These are phyloP conservation scores for Liquidambar formosana DNA, from an alignment of 164 flowering plant genomes.

Conservation along the genomic window DNA sequence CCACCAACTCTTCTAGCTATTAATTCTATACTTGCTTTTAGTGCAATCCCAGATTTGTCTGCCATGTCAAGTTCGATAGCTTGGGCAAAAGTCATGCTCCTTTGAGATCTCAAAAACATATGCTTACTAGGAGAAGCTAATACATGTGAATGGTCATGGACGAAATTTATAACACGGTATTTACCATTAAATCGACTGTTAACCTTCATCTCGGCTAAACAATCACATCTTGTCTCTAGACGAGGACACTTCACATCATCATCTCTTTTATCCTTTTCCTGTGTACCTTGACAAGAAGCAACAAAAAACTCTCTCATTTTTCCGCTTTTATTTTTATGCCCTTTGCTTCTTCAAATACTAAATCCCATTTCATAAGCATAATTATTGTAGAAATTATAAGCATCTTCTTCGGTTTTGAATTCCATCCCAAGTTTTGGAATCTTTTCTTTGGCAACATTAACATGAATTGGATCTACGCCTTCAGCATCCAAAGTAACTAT, in stretches of 20 bases:
- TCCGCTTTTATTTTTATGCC: no score
- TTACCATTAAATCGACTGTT: neutral
- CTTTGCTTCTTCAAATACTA: no score
- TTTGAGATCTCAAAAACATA: constrained; percentile 8
- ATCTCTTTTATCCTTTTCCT: neutral
- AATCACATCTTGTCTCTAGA: constrained; percentile 11
- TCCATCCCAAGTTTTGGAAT: no score
- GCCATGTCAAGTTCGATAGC: constrained; percentile 4
- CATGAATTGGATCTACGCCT: no score
- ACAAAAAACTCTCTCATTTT: constrained; percentile 5
- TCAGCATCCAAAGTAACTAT: no score
- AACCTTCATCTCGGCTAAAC: constrained; percentile 8
- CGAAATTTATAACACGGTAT: constrained; percentile 9
- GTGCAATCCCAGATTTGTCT: neutral
- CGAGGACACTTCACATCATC: neutral
- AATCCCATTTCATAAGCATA: no score
- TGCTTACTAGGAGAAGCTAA: neutral
- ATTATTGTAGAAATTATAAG: no score
- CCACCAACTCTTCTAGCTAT: constrained; percentile 15
- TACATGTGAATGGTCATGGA: constrained; percentile 1
- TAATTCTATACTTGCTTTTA: neutral
- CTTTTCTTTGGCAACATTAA: no score
- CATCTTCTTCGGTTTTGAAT: no score
- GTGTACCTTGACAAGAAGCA: neutral
- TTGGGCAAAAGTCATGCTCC: neutral